Evolutionary conservation across 2,329 filamentous ascomycete species (phyloP).

Genomic region (Colletotrichum godetiae): DNA sequence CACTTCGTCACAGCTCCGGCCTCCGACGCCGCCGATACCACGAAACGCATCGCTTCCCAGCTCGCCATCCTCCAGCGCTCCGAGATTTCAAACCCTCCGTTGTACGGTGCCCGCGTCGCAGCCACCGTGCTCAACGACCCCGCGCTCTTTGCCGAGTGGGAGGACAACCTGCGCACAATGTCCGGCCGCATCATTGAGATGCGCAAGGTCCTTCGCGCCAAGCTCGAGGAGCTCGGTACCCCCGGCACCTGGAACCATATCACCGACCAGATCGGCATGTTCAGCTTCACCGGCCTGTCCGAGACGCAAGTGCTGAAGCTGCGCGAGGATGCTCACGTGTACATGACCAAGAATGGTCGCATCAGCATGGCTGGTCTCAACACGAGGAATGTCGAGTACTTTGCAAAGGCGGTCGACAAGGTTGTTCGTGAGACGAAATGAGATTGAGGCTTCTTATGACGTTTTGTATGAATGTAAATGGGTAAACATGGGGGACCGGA

Average conservation of each 20-base stretch:
- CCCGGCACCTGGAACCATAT: conserved; percentile 97
- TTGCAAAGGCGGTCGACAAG: conserved; percentile 88
- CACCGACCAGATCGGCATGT: conserved; percentile 99
- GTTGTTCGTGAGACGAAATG: conserved; percentile 71
- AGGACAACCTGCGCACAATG: conserved; percentile 92
- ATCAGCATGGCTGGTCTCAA: conserved; percentile 99
- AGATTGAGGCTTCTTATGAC: not conserved
- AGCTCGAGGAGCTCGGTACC: conserved; percentile 86
- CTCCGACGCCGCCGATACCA: conserved; percentile 71
- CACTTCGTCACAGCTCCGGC: conserved; percentile 86
- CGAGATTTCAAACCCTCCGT: conserved; percentile 96
- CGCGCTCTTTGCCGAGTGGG: conserved; percentile 88
- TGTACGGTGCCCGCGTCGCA: conserved; percentile 93
- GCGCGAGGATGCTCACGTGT: conserved; percentile 78
- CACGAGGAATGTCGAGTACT: conserved; percentile 90
- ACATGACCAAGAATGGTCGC: conserved; percentile 97
- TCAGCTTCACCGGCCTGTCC: conserved; percentile 87
- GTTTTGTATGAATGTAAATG: not conserved
- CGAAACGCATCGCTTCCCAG: conserved; percentile 81
- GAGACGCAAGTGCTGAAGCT: conserved; percentile 80
- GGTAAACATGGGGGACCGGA: not conserved
- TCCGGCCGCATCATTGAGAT: conserved; percentile 94
- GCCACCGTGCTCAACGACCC: conserved; percentile 85
- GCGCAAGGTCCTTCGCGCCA: conserved; percentile 80
- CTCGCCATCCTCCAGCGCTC: conserved; percentile 94